phyloP scores from a whole-genome alignment of 169 alveolate genomes.

The Plasmodium ovale region DNA sequence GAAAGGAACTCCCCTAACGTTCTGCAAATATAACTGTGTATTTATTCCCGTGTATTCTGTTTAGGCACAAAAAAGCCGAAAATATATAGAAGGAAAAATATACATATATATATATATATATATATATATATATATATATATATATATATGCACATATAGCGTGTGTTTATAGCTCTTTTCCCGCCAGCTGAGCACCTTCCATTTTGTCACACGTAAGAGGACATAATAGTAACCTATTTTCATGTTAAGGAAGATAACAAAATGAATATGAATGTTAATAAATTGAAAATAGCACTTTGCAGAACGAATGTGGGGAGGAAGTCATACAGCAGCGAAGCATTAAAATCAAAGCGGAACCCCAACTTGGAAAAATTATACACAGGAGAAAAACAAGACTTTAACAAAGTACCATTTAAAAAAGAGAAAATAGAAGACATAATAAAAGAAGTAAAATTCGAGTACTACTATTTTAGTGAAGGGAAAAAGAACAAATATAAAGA shows the following conservation, averaged over 20 bases:
- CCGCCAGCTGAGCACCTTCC: too few relatives aligned
- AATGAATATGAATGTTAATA: slow-evolving; percentile 53
- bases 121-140: neutral
- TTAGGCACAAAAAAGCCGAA: neutral
- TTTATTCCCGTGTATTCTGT: too few relatives aligned
- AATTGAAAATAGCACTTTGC: slow-evolving; percentile 1
- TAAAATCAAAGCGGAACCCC: slow-evolving; percentile 28
- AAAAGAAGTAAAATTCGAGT: slow-evolving; percentile 87
- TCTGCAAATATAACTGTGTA: too few relatives aligned
- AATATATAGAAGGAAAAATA: neutral
- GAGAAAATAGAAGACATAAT: slow-evolving; percentile 85
- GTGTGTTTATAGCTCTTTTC: too few relatives aligned
- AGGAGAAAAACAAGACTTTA: slow-evolving; percentile 78
- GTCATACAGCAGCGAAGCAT: slow-evolving; percentile 20
- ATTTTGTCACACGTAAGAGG: too few relatives aligned
- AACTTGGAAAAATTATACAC: slow-evolving; percentile 67
- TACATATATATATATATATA: neutral
- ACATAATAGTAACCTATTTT: too few relatives aligned
- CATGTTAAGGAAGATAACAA: too few relatives aligned
- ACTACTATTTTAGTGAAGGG: slow-evolving; percentile 85
- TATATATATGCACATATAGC: neutral
- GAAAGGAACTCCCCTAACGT: too few relatives aligned
- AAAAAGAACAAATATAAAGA: slow-evolving; percentile 82
- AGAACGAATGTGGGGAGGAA: slow-evolving; percentile 15
- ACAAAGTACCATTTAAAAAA: slow-evolving; percentile 81